A percentile compares a stretch with the other conserved stretches of the same genome.
phyloP scores from a whole-genome alignment of 2,329 filamentous ascomycete species.

The Colletotrichum eremochloae region DNA sequence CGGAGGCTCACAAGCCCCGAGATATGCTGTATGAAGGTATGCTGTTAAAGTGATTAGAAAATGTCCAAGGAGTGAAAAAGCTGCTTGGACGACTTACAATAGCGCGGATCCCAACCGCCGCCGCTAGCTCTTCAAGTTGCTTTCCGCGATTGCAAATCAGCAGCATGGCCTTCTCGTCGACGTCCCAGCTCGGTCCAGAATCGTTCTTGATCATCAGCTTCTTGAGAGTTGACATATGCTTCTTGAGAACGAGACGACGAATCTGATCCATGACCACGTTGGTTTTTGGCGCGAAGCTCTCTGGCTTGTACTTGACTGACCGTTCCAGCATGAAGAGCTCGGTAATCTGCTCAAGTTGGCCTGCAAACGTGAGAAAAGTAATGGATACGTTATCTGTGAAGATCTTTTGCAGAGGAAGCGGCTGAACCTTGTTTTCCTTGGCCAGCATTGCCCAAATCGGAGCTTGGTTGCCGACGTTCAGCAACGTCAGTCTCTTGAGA shows the following conservation, averaged over 20 bases:
- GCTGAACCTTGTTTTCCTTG: conserved; percentile 65
- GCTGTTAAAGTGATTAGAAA: conserved; percentile 55
- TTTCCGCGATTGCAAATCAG: conserved; percentile 66
- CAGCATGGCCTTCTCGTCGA: conserved; percentile 66
- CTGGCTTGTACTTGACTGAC: conserved; percentile 62
- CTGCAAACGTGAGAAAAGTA: conserved; percentile 66
- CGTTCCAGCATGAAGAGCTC: conserved; percentile 73
- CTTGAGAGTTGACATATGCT: conserved; percentile 67
- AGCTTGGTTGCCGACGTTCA: conserved; percentile 73
- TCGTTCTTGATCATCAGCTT: conserved; percentile 73
- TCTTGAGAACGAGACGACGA: conserved; percentile 67
- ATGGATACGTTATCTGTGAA: conserved; percentile 73
- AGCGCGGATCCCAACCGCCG: conserved; percentile 65
- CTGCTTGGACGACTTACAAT: conserved; percentile 61
- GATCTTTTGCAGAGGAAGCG: conserved; percentile 68
- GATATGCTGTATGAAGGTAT: conserved; percentile 69
- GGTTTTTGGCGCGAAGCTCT: conserved; percentile 65
- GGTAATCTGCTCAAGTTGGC: conserved; percentile 65
- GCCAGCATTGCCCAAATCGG: conserved; percentile 70
- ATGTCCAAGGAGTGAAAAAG: not conserved
- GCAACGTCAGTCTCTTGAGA: conserved; percentile 69
- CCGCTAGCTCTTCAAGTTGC: conserved; percentile 67
- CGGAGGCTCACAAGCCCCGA: conserved; percentile 61
- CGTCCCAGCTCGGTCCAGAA: conserved; percentile 66
- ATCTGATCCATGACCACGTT: conserved; percentile 69